Evolutionary conservation across 352 stramenopile genomes (phyloP).

Genomic region (Phytopythium kandeliae): DNA sequence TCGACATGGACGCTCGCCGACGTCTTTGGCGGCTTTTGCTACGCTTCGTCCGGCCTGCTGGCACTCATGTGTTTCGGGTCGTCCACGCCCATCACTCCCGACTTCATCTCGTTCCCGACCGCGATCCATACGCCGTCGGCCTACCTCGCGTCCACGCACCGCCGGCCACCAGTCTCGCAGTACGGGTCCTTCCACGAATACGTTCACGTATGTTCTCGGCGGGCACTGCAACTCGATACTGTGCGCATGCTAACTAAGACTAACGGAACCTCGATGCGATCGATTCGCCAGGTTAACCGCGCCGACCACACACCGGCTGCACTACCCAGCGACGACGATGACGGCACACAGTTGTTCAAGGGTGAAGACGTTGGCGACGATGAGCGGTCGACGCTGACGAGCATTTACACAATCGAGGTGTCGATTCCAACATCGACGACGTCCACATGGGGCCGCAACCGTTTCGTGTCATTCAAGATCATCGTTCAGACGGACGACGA

Average conservation of each 20-base stretch:
- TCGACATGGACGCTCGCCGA: constrained; percentile 9
- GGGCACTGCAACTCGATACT: background rate
- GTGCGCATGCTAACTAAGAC: too few relatives aligned
- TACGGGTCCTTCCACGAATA: constrained; percentile 60
- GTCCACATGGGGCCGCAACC: constrained; percentile 65
- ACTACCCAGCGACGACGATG: background rate
- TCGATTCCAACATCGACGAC: constrained; percentile 64
- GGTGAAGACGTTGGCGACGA: constrained; percentile 2
- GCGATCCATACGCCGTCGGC: constrained; percentile 51
- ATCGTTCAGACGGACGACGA: constrained; percentile 68
- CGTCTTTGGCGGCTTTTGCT: constrained; percentile 29
- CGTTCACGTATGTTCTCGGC: constrained; percentile 11
- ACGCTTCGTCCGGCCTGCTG: constrained; percentile 34
- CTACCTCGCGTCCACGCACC: constrained; percentile 41
- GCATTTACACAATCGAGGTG: constrained; percentile 30
- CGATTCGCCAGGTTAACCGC: constrained; percentile 7
- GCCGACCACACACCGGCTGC: background rate
- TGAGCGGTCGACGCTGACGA: constrained; percentile 6
- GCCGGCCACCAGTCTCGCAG: constrained; percentile 28
- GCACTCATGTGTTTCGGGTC: constrained; percentile 42
- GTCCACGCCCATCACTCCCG: constrained; percentile 41
- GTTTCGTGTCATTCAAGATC: constrained; percentile 74
- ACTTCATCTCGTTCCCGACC: constrained; percentile 39
- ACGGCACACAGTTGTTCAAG: background rate
- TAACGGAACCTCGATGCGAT: too few relatives aligned